Evolutionary conservation across 2,329 filamentous ascomycete genomes (phyloP), one percentile per base, ranked within the genome.

Genomic region (Gliomastix tumulicola): DNA sequence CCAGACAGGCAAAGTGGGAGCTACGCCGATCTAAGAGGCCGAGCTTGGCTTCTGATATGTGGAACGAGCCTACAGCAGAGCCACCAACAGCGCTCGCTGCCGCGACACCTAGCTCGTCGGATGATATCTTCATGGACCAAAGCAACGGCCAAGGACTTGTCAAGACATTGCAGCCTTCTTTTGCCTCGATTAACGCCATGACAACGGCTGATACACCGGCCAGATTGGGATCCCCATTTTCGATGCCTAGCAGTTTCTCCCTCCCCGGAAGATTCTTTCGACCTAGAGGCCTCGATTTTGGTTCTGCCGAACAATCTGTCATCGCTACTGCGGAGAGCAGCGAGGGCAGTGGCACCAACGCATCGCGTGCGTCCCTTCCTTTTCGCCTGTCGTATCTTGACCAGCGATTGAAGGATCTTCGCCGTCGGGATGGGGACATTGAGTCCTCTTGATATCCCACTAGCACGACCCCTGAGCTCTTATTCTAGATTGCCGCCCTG

Each of bases 181-280:
- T 21, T 12, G 38, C 35, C 18, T 36, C n/a, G 27, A 21, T n/a
- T 15, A 11, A 30, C 21, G 30, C 21, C 23, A 42, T 22, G n/a
- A 44, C 50, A 46, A 57, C 63, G 7, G 49, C 53, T 2, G 53
- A 53, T 3, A 59, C 58, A 2, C 68, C 66, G 28, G 61, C 66
- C 12, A 67, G 75, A 7, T 63, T 82, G 5, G 74, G 77, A 21
- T 82, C 77, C 6, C 77, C 77, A 0, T 81, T 82, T 43, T 63
- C 63, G 22, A 52, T 63, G 9, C 63, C 69, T 38, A 63, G 69
- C 11, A 77, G 71, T 53, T 68, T 76, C 48, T 80, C 76, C 32
- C 77, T 80, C 43, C 77, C 78, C n/a, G 74, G 72, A 40, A 68
- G 77, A n/a, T n/a, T n/a, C n/a, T n/a, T n/a, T n/a, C n/a, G n/a